Evolutionary conservation across 2,329 filamentous ascomycete species (phyloP), one percentile per base, ranked within the genome.

Genomic region (Phialemoniopsis sp.): DNA sequence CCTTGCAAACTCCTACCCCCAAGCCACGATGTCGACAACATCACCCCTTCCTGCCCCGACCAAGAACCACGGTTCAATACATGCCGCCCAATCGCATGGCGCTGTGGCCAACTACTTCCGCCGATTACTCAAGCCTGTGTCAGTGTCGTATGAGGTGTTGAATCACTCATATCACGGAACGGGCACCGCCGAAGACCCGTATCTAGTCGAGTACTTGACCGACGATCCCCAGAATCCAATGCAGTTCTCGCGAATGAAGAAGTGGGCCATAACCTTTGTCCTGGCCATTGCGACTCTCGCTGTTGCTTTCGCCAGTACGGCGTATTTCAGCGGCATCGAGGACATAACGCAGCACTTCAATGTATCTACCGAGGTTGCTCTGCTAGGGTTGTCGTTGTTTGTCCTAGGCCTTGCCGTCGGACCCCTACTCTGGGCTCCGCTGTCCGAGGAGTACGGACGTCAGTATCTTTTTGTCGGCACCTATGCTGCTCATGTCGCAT

Each of bases 141-240:
- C n/a, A n/a, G n/a, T n/a, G n/a, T n/a, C n/a, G n/a, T n/a, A n/a
- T n/a, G n/a, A n/a, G n/a, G n/a, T n/a, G n/a, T n/a, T n/a, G n/a
- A n/a, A n/a, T n/a, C n/a, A n/a, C n/a, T n/a, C n/a, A n/a, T n/a
- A n/a, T n/a, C n/a, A n/a, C n/a, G n/a, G n/a, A n/a, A n/a, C n/a
- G n/a, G n/a, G n/a, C 12, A 18, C 10, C 9, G 29, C 7, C 21
- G 32, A 17, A 6, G 72, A 78, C 39, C 75, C 76, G 1, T 80
- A 67, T 46, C 55, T 63, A 5, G 73, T 79, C 33, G 62, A 63
- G 38, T 80, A 67, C 63, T 70, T 77, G 16, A 32, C 33, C 4
- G 52, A 74, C 38, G 76, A 80, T 48, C 70, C 72, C 13, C 60
- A 70, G 32, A 76, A 80, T 48, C 75, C 76, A 0, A 68, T 76